Base-by-base conservation (phyloP, 495 filamentous ascomycete species). In the Penicillium maclennaniae region DNA sequence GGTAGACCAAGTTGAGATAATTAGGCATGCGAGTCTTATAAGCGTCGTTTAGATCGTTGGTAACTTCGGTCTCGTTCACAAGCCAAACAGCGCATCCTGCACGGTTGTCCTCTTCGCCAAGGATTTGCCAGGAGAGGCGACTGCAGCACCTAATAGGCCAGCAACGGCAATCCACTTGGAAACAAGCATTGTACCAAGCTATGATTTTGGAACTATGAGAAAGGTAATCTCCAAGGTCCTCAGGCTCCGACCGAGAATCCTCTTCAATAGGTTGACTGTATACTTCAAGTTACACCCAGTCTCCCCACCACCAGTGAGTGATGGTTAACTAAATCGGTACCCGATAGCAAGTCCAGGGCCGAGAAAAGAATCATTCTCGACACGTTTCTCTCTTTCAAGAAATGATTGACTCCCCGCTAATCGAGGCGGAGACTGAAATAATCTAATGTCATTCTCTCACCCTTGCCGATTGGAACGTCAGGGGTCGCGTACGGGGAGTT, bases 1-100 rank as follows among this genome's bases (percentile, higher is more conserved):
- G 62, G 46, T 75, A 81, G 15, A 82, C 71, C 40, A 63, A 56
- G 26, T 64, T 51, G 21, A 79, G 62, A n/a, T 69, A 63, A 8
- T 42, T 48, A 26, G 59, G 58, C 36, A 68, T 59, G 3, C 57
- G 57, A 1, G 42, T 56, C 0, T 58, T 47, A 47, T 80, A 81
- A 3, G 76, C 70, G 42, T 72, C 67, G 23, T 68, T 68, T 20
- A 80, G 64, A 45, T 70, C 69, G 43, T 61, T 54, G 12, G 69
- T 66, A 47, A 78, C 76, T 40, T 78, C 69, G 12, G 59, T 55
- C 42, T 74, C 59, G 23, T 61, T 62, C 16, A 59, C 61, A 3
- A 58, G 47, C 63, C 66, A 69, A 34, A 67, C 49, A 7, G 61
- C 63, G 25, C 63, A 56, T 60, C 57, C n/a, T 45, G 41, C 25